Evolutionary conservation across 1,139 yeast genomes (phyloP), one percentile per base, ranked within the genome.

Genomic region (Candida sp.): DNA sequence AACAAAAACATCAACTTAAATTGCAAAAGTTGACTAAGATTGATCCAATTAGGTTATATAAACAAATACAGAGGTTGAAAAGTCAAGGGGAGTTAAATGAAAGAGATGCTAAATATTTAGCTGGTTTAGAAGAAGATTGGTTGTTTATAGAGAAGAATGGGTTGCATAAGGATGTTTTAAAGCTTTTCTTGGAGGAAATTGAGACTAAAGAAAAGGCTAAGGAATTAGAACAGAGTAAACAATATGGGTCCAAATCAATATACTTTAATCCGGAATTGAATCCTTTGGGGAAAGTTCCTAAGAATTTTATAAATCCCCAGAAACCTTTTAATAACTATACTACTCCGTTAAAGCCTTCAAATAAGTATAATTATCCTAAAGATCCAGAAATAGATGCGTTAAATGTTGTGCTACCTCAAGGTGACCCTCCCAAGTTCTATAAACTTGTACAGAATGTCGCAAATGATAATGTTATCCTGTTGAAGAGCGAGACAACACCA

Each of bases 221-320:
- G 25, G 52, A 52, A 30, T 48, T 49, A 22, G 54, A 54, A 32
- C 61, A 56, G 15, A 54, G 51, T 3, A 68, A 63, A 44, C 60
- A 70, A 21, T 67, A 70, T 66, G 78, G 77, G 1, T 55, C 47
- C 43, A 53, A 66, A 36, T 71, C 77, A 3, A 58, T 72, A 1
- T 73, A 66, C 47, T 73, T 71, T 52, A 73, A 73, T 48, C 75
- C 77, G 4, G 79, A 73, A 48, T 53, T 73, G 35, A 73, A 73
- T 43, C 78, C 79, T 3, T 54, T 72, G 19, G 79, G 79, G 0
- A 70, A 69, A 44, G 71, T 70, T 0, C 79, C 79, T 0, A 45
- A 51, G 4, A 6, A 38, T 1, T 36, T 36, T 7, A 42, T 35
- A 3, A 42, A n/a, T 19, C 19, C 6, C 8, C 34, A n/a, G 1